Evolutionary conservation across 2,329 filamentous ascomycete species (phyloP).

Genomic region (Fonsecaea pugnacius): DNA sequence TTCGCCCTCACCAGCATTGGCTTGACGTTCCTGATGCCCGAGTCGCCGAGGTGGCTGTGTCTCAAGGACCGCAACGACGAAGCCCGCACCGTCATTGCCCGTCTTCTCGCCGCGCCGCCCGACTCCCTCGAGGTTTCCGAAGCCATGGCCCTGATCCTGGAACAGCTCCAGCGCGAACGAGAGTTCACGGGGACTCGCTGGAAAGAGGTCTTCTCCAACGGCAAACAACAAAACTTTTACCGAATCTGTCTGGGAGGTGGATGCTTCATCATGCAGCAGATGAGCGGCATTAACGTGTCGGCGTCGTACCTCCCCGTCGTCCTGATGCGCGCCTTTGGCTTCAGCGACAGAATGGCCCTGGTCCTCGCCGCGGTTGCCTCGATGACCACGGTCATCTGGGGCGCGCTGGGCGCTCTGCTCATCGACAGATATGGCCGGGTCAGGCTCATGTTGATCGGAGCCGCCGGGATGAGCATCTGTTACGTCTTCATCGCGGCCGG

Average conservation of each 20-base stretch:
- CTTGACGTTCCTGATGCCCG: constrained; percentile 41
- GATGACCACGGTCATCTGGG: constrained; percentile 14
- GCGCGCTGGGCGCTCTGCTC: constrained; percentile 46
- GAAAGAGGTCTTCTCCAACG: constrained; percentile 34
- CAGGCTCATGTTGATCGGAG: constrained; percentile 37
- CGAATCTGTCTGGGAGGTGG: constrained; percentile 49
- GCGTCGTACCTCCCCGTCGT: constrained; percentile 16
- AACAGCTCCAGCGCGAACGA: background rate
- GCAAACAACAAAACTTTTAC: constrained; percentile 47
- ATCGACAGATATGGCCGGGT: constrained; percentile 53
- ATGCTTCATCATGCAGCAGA: constrained; percentile 53
- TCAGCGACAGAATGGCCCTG: constrained; percentile 13
- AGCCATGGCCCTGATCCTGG: background rate
- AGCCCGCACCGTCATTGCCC: background rate
- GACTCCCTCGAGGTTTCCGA: background rate
- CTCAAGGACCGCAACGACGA: constrained; percentile 11
- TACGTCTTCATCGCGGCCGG: constrained; percentile 48
- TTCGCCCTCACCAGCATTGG: constrained; percentile 52
- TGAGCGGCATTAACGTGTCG: constrained; percentile 57
- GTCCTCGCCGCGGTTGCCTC: constrained; percentile 10
- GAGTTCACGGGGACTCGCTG: constrained; percentile 3
- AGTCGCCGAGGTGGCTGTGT: constrained; percentile 51
- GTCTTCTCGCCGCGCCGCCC: background rate
- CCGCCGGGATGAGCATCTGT: background rate
- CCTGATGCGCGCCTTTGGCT: constrained; percentile 10